Evolutionary conservation across 306 rosid species (phyloP), one percentile per base, ranked within the genome.

Genomic region (Rubus idaeus): DNA sequence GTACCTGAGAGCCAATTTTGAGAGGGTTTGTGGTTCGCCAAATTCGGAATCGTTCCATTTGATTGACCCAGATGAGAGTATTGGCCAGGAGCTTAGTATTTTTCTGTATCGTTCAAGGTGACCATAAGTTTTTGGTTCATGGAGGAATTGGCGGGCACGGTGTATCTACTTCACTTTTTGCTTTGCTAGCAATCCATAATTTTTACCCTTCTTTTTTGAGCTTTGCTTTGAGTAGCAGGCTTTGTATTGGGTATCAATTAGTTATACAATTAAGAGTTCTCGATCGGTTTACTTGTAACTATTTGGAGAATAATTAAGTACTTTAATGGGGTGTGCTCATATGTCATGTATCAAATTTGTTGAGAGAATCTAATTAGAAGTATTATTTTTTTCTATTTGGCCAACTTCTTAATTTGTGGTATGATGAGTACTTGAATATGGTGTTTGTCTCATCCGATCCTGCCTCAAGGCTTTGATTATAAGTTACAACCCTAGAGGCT

Each of bases 1-100:
- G 95, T 94, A 90, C 70, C 87, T 94, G 0, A 87, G 95, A 89
- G 94, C 95, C 6, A 84, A 86, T 16, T 94, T 94, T 77, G 87
- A 89, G 76, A 86, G 97, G 78, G 90, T 89, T 57, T 82, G 81
- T 70, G 93, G 91, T 4, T 94, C 97, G 0, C 74, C 75, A 1
- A 75, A 85, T 62, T 92, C 88, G 0, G 92, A 94, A 62, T 94
- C 98, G 2, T 94, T 94, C 45, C 98, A 94, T 84, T 81, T 92
- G 89, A 87, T 86, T 87, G 96, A 94, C 53, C 97, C 97, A 0
- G 87, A 90, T 45, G 93, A 89, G 17, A 75, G 77, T 80, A 81
- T 89, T 3, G 97, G 84, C 8, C 97, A 94, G 77, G 98, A 94
- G 80, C 90, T 92, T 6, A 91, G 98, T 74, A 84, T 94, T 75